Conservation (phyloP, 2,329 filamentous ascomycete species). For the Exutisphaerella laricina region DNA sequence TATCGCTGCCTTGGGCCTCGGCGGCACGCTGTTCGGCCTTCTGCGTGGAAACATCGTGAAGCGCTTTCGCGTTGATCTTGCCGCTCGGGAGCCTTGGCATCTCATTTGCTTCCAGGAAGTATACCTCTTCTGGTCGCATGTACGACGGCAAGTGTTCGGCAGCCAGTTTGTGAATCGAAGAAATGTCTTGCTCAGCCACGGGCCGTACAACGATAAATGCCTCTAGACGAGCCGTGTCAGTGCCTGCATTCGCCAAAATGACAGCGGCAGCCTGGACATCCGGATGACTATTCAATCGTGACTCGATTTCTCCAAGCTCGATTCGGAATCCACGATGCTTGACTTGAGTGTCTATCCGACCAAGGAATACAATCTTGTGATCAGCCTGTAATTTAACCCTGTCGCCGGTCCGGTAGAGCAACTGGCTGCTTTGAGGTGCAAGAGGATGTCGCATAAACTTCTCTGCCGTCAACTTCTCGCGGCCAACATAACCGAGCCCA, state of each 20-base stretch:
- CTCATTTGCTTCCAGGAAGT: constrained; percentile 20
- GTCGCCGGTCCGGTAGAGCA: constrained; percentile 22
- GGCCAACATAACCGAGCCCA: constrained; percentile 21
- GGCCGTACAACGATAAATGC: constrained; percentile 22
- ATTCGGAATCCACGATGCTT: constrained; percentile 94
- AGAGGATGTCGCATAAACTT: constrained; percentile 25
- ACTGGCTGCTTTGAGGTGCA: constrained; percentile 10
- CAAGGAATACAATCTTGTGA: constrained; percentile 49
- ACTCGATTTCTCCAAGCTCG: constrained; percentile 87
- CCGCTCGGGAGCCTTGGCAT: constrained; percentile 24
- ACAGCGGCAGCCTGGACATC: constrained; percentile 55
- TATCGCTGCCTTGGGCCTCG: background rate
- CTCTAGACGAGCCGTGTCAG: constrained; percentile 20
- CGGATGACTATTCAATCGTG: constrained; percentile 63
- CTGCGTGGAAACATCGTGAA: constrained; percentile 20
- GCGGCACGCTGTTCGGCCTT: constrained; percentile 12
- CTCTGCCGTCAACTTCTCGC: constrained; percentile 19
- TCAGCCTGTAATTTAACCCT: constrained; percentile 20
- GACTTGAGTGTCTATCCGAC: constrained; percentile 77
- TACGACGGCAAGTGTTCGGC: constrained; percentile 22
- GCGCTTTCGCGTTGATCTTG: constrained; percentile 24
- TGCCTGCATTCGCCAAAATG: constrained; percentile 21
- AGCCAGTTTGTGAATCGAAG: constrained; percentile 17
- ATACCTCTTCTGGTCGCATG: constrained; percentile 24
- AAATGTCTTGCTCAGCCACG: constrained; percentile 14